A percentile compares a stretch with the other conserved stretches of the same genome.
These are phyloP conservation scores for Testicularia cyperi DNA, from an alignment of 1,284 basidiomycete species.

Conservation along the genomic window DNA sequence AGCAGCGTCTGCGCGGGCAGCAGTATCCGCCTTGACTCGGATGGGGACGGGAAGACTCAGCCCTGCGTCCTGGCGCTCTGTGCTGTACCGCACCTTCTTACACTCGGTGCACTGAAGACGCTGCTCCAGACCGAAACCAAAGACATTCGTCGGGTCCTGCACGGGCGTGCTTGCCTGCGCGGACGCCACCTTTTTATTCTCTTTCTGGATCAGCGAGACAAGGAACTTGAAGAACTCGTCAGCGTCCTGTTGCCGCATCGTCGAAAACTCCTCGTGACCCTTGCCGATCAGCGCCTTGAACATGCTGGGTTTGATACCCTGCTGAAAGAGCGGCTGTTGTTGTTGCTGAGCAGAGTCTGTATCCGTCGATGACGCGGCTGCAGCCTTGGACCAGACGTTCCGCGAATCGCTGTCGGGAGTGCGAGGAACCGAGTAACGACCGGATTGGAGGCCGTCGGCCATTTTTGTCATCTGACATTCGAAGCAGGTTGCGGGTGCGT, in stretches of 20 bases:
- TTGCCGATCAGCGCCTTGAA: slow-evolving; percentile 90
- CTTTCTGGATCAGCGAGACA: slow-evolving; percentile 69
- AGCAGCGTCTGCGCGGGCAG: background rate
- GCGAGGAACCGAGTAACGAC: slow-evolving; percentile 78
- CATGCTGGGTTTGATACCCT: slow-evolving; percentile 77
- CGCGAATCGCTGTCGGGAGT: slow-evolving; percentile 1
- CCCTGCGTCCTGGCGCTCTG: slow-evolving; percentile 73
- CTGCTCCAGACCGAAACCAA: slow-evolving; percentile 76
- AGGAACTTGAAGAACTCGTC: slow-evolving; percentile 91
- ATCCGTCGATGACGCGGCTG: slow-evolving; percentile 1
- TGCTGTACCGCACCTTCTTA: slow-evolving; percentile 80
- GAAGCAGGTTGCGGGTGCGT: slow-evolving; percentile 77
- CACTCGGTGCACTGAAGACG: slow-evolving; percentile 70
- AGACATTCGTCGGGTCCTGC: slow-evolving; percentile 69
- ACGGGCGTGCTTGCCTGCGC: slow-evolving; percentile 1
- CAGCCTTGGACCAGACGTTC: background rate
- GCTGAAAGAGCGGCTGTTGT: slow-evolving; percentile 69
- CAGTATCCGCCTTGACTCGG: slow-evolving; percentile 7
- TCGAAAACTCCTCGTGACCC: slow-evolving; percentile 90
- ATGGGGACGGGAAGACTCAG: slow-evolving; percentile 76
- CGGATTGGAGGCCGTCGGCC: slow-evolving; percentile 87
- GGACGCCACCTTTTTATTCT: slow-evolving; percentile 19
- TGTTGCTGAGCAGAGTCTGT: too few species aligned
- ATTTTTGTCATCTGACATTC: slow-evolving; percentile 95
- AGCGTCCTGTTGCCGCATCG: slow-evolving; percentile 95